Evolutionary conservation across 345 rosid species (phyloP).

Genomic region (Triadica sebifera): DNA sequence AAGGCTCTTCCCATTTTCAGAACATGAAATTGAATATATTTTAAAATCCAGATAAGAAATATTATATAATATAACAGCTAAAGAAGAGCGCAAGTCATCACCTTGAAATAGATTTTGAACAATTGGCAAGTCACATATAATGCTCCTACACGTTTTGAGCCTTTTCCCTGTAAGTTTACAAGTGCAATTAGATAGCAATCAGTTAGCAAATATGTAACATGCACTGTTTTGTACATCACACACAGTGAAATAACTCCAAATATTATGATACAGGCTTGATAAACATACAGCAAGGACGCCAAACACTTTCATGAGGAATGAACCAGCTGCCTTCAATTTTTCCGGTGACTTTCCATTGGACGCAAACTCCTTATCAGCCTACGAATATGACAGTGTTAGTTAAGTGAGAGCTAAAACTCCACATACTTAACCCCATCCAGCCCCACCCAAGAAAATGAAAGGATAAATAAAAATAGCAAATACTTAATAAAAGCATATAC

Average conservation of each 20-base stretch:
- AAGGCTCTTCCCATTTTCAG: background rate
- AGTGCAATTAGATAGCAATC: conserved; percentile 8
- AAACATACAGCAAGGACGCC: conserved; percentile 92
- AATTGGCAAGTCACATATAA: conserved; percentile 92
- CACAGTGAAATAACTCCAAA: background rate
- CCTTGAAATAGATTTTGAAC: conserved; percentile 94
- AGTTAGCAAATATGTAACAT: background rate
- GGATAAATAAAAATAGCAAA: too few relatives aligned
- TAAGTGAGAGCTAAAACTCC: background rate
- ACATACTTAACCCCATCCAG: background rate
- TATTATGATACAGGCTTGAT: background rate
- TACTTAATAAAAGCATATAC: background rate
- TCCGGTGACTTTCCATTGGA: conserved; percentile 84
- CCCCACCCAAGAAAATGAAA: too few relatives aligned
- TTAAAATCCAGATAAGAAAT: background rate
- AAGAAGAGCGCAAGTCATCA: conserved; percentile 19
- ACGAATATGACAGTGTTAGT: conserved; percentile 10
- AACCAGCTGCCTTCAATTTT: conserved; percentile 92
- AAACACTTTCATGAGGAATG: conserved; percentile 91
- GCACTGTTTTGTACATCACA: background rate
- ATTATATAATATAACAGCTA: too few relatives aligned
- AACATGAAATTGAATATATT: background rate
- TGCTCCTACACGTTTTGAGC: conserved; percentile 93
- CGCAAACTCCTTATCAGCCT: conserved; percentile 88
- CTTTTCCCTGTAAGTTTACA: conserved; percentile 67